Conservation (phyloP, 495 filamentous ascomycete genomes). For the Annulohypoxylon bovei region DNA sequence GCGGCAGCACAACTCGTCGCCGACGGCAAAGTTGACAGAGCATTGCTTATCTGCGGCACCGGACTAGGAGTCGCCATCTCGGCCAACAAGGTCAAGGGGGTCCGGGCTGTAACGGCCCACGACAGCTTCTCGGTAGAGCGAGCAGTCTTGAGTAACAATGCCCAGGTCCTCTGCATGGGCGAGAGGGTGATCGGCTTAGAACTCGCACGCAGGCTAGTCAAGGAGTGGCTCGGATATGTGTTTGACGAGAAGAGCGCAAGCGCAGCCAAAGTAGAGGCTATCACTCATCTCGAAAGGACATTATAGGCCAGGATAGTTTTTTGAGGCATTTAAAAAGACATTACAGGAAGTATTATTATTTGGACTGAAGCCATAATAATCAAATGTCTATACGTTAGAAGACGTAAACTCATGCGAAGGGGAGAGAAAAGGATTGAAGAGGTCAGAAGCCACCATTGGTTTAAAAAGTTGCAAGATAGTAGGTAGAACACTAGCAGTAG, state of each 20-base stretch:
- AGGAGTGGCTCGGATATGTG: slow-evolving; percentile 83
- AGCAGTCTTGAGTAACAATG: slow-evolving; percentile 83
- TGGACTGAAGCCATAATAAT: not conserved
- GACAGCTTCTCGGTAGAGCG: slow-evolving; percentile 86
- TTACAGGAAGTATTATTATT: not conserved
- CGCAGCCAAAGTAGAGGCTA: slow-evolving; percentile 78
- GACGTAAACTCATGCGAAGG: not conserved
- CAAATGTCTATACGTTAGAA: not conserved
- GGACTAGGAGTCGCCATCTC: slow-evolving; percentile 86
- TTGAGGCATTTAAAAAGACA: not conserved
- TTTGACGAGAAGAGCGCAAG: slow-evolving; percentile 79
- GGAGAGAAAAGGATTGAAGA: not conserved
- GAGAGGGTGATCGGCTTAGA: slow-evolving; percentile 86
- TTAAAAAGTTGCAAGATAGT: not conserved
- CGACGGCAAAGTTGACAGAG: slow-evolving; percentile 77
- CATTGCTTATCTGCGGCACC: slow-evolving; percentile 87
- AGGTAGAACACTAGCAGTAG: not conserved
- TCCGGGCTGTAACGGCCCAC: slow-evolving; percentile 87
- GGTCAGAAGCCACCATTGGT: too few relatives aligned
- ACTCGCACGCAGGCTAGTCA: slow-evolving; percentile 77
- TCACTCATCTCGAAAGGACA: slow-evolving; percentile 75
- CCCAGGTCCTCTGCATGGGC: slow-evolving; percentile 88
- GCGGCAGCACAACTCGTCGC: slow-evolving; percentile 72
- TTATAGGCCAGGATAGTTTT: slow-evolving; percentile 16
- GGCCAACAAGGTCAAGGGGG: slow-evolving; percentile 87